phyloP scores from a whole-genome alignment of 2,329 filamentous ascomycete genomes.

The Fusarium nematophilum region DNA sequence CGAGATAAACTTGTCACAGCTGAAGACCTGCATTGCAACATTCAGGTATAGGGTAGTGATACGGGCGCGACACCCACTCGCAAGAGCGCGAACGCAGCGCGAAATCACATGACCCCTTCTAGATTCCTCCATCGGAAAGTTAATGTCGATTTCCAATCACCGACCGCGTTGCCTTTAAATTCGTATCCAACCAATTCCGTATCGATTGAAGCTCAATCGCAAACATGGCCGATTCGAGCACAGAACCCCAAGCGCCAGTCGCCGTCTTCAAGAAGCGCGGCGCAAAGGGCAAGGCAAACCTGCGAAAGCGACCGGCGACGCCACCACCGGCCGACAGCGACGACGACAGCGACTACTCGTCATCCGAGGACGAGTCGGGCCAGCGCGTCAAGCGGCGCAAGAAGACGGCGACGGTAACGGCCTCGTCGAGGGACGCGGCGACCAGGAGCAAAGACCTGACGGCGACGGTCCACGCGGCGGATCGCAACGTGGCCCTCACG shows the following conservation, averaged over 20 bases:
- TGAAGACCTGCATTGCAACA: too few relatives aligned
- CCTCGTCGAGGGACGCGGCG: slow-evolving; percentile 65
- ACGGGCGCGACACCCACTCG: too few relatives aligned
- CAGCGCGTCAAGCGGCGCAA: slow-evolving; percentile 82
- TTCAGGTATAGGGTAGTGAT: too few relatives aligned
- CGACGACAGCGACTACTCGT: slow-evolving; percentile 73
- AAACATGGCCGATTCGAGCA: slow-evolving; percentile 35
- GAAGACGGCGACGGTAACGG: slow-evolving; percentile 73
- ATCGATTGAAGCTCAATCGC: not conserved
- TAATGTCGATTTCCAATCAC: slow-evolving; percentile 32
- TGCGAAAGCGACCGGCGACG: slow-evolving; percentile 84
- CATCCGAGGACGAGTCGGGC: slow-evolving; percentile 81
- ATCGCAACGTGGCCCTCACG: slow-evolving; percentile 71
- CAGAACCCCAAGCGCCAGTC: slow-evolving; percentile 58
- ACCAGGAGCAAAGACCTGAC: slow-evolving; percentile 53
- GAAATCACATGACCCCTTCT: slow-evolving; percentile 31
- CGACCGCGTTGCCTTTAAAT: slow-evolving; percentile 1
- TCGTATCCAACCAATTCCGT: not conserved
- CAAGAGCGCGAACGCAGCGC: slow-evolving; percentile 18
- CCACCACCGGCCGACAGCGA: slow-evolving; percentile 75
- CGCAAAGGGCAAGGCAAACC: slow-evolving; percentile 78
- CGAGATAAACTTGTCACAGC: too few relatives aligned
- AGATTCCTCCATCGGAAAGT: slow-evolving; percentile 18
- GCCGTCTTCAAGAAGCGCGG: slow-evolving; percentile 88
- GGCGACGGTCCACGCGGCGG: slow-evolving; percentile 67